Base-by-base conservation (phyloP, 2,329 filamentous ascomycete species). In the Biscogniauxia marginata region DNA sequence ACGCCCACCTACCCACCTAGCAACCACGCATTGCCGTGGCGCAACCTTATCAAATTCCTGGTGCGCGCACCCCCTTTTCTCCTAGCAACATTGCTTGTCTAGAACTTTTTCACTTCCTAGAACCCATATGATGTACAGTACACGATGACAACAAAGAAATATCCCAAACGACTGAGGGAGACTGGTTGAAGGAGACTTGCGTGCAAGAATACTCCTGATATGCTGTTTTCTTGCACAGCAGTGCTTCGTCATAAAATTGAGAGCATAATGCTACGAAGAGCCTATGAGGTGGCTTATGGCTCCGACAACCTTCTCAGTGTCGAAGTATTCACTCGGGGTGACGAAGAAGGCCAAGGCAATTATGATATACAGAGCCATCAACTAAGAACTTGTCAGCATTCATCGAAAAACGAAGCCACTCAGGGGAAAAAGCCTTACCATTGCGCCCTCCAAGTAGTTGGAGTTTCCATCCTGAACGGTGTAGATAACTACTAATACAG, bases 361-460 rank as follows among this genome's bases (percentile, higher is more conserved):
- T 63, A 86, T 85, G 49, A 79, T 65, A 67, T 85, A 86, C 16
- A 86, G 74, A 20, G 75, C 77, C 55, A 79, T 71, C 50, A 80
- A 70, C 73, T 75, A 50, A 21, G 50, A 3, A 7, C 49, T 23
- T 5, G 56, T 69, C 57, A 70, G 66, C 44, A 49, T 13, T 46
- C 49, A 2, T 1, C 9, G 25, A 4, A 46, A n/a, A 22, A 24
- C 19, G 1, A 49, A 22, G 24, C 19, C 23, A 25, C 3, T 2
- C 20, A n/a, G n/a, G n/a, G n/a, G n/a, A n/a, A 21, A 25, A 19
- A 11, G 16, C 8, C 73, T 65, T 71, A 86, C 81, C 84, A 93
- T 89, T 49, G 88, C 88, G 46, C 90, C 90, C 71, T 93, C 90
- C 20, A 93, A 82, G 65, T 93, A 93, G 73, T 93, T 95, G 13